Conservation (phyloP, 371 early-diverging fungal species). For the Dentiscutata heterogama region DNA sequence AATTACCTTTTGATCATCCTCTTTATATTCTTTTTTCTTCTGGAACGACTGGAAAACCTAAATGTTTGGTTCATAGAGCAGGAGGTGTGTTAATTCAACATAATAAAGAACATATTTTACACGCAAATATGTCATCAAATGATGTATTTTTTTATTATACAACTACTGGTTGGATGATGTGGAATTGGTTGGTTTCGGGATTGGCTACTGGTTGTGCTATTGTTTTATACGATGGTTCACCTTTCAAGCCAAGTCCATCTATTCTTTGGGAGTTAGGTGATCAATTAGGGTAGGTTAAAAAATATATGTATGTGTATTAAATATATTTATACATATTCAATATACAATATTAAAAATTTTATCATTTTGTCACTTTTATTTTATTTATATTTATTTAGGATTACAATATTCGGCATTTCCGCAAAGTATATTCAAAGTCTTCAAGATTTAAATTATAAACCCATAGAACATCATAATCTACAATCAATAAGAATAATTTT, state of each 20-base stretch:
- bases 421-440: constrained; percentile 96
- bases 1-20: constrained; percentile 94
- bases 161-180: constrained; percentile 99
- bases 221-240: constrained; percentile 95
- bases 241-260: constrained; percentile 85
- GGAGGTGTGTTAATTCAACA: constrained; percentile 94
- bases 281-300: constrained; percentile 61
- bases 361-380: neutral
- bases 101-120: constrained; percentile 93
- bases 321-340: neutral
- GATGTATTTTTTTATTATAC: constrained; percentile 96
- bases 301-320: neutral
- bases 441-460: constrained; percentile 73
- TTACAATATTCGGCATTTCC: constrained; percentile 94
- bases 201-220: constrained; percentile 85
- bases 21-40: constrained; percentile 96
- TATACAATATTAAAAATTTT: neutral
- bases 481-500: constrained; percentile 80
- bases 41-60: constrained; percentile 98
- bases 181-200: constrained; percentile 95
- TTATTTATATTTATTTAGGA: constrained; percentile 53
- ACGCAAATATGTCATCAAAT: constrained; percentile 76
- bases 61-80: constrained; percentile 97
- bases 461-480: constrained; percentile 64
- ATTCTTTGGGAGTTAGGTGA: constrained; percentile 87